Conservation (phyloP, 73 alveolate species). For the Paramecium sonneborni region DNA sequence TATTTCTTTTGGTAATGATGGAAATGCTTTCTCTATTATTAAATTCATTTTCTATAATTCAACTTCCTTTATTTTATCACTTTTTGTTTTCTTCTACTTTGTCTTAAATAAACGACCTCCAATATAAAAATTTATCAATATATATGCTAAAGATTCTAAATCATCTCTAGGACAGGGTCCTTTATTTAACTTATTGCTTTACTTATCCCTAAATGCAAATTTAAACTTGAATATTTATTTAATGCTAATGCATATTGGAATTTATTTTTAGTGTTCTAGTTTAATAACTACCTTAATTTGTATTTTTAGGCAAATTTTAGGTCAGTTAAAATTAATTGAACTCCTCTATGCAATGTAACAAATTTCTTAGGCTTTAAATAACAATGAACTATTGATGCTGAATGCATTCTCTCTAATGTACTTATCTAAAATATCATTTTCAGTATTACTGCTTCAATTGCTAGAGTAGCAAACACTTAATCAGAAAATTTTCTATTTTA, state of each 20-base stretch:
- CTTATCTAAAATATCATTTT: neutral
- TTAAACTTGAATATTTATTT: conserved; percentile 45
- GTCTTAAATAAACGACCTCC: conserved; percentile 2
- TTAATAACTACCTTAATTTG: neutral
- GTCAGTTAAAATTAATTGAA: conserved; percentile 22
- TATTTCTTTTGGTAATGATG: neutral
- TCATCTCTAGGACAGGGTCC: conserved; percentile 39
- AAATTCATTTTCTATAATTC: conserved; percentile 10
- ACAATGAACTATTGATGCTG: conserved; percentile 35
- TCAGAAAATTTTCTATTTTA: neutral
- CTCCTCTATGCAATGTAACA: neutral
- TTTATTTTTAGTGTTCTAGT: neutral
- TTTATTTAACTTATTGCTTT: neutral
- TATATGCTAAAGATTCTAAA: neutral
- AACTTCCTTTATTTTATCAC: neutral
- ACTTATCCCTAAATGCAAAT: conserved; percentile 46
- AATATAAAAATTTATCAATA: neutral
- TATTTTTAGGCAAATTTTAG: conserved; percentile 15
- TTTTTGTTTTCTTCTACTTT: neutral
- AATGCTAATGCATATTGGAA: neutral
- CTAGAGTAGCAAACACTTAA: neutral
- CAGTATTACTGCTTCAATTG: conserved; percentile 19
- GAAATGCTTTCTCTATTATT: conserved; percentile 1
- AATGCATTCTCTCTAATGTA: conserved; percentile 18
- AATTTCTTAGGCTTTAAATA: conserved; percentile 42